Evolutionary conservation across 2,329 filamentous ascomycete species (phyloP), one percentile per base, ranked within the genome.

Genomic region (Cercospora citrullina): DNA sequence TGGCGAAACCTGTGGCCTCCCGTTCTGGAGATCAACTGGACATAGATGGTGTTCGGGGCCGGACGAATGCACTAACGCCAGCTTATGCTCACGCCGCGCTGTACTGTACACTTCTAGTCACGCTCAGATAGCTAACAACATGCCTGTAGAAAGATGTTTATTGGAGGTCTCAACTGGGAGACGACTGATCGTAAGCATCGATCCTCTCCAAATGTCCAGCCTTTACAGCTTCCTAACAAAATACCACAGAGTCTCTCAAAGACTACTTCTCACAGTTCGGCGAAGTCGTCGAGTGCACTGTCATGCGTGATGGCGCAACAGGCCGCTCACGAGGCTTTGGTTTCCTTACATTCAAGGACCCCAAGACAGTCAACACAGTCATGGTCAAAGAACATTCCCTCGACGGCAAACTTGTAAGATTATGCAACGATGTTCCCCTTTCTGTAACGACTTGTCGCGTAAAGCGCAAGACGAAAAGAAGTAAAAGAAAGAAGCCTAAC

Each of bases 351-450:
- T 99, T 99, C 85, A 96, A 92, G 79, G 95, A 99, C 77, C 91
- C 95, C 59, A 97, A 97, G 83, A 97, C 93, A 4, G 95, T 99
- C 73, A 99, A 99, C 79, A 96, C 93, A 73, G 95, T 99, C 72
- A 99, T 99, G 95, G 95, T 99, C 71, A 99, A 99, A 82, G 95
- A 99, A 79, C 95, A 99, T 80, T 96, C 94, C 75, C 87, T 99
- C 23, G 95, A 99, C 78, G 95, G 95, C 70, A 99, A 99, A 81
- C 97, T 99, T 80, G 95, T 98, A 87, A 84, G 92, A 83, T 60
- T 60, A 53, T 48, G 31, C 57, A 63, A 16, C 18, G 61, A 58
- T 63, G 30, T 42, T 18, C 31, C 48, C 62, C 18, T 30, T 39
- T 26, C 8, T 55, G 18, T 6, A 51, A 26, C 45, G 18, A 51